phyloP scores from a whole-genome alignment of 768 basidiomycete species.

The Leccinum rimulosum region DNA sequence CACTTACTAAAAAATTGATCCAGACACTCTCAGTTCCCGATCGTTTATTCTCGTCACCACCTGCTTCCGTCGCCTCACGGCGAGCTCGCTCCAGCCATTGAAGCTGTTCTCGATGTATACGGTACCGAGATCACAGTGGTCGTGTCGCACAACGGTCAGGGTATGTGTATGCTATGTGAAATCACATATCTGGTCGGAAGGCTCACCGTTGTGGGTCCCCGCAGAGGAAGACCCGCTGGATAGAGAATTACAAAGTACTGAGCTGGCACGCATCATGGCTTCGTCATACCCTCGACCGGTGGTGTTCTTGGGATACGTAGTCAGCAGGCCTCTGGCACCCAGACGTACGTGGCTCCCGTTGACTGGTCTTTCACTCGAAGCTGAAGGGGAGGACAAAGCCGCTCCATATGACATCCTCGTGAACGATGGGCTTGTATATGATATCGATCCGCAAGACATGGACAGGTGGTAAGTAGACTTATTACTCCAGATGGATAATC shows the following conservation, averaged over 20 bases:
- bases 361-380: not conserved
- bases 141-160: constrained; percentile 92
- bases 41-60: constrained; percentile 82
- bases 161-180: constrained; percentile 35
- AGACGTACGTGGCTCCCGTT: constrained; percentile 49
- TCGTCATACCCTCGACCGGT: constrained; percentile 67
- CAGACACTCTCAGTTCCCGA: constrained; percentile 62
- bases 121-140: constrained; percentile 78
- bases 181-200: not conserved
- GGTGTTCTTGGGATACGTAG: constrained; percentile 80
- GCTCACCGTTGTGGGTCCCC: not conserved
- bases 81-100: constrained; percentile 88
- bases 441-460: constrained; percentile 70
- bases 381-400: constrained; percentile 40
- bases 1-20: not conserved
- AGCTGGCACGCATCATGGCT: constrained; percentile 77
- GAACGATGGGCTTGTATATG: constrained; percentile 74
- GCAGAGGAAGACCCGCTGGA: constrained; percentile 88
- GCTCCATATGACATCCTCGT: constrained; percentile 75
- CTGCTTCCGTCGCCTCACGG: constrained; percentile 83
- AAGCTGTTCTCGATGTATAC: constrained; percentile 77
- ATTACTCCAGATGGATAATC: not conserved
- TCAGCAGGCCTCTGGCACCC: constrained; percentile 61
- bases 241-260: constrained; percentile 79
- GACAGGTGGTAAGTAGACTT: constrained; percentile 59